Evolutionary conservation across 192 early-diverging fungal genomes (phyloP).

Genomic region (Podila epigama): DNA sequence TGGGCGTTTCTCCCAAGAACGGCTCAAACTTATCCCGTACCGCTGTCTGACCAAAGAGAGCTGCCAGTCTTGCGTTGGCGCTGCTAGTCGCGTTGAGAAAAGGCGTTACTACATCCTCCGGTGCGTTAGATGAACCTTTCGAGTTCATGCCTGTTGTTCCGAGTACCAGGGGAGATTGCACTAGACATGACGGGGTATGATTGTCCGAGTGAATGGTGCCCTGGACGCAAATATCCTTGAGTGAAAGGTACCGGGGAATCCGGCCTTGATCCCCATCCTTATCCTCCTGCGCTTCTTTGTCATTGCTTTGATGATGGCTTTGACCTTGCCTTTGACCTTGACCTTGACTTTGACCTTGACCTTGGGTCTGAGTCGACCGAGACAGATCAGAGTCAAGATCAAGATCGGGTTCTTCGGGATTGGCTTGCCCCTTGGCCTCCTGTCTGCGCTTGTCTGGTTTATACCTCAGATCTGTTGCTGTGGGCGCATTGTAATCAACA

Average conservation of each 20-base stretch:
- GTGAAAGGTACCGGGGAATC: slow-evolving; percentile 7
- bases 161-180: slow-evolving; percentile 58
- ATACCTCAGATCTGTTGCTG: too few relatives aligned
- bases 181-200: slow-evolving; percentile 47
- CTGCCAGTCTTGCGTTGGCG: too few relatives aligned
- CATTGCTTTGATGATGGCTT: too few relatives aligned
- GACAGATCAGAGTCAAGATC: too few relatives aligned
- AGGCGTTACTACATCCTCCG: background rate
- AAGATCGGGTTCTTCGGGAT: too few relatives aligned
- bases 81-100: background rate
- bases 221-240: slow-evolving; percentile 35
- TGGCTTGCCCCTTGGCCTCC: too few relatives aligned
- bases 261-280: background rate
- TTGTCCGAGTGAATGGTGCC: slow-evolving; percentile 36
- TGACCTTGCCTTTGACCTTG: too few relatives aligned
- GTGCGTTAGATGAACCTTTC: background rate
- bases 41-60: too few relatives aligned
- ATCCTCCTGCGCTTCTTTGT: background rate
- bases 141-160: background rate
- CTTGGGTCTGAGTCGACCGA: too few relatives aligned
- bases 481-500: slow-evolving; percentile 9
- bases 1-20: background rate
- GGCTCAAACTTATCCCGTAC: too few relatives aligned
- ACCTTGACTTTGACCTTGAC: too few relatives aligned
- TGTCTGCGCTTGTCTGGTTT: too few relatives aligned